Evolutionary conservation across 495 filamentous ascomycete genomes (phyloP).

Genomic region (Darksidea phi): DNA sequence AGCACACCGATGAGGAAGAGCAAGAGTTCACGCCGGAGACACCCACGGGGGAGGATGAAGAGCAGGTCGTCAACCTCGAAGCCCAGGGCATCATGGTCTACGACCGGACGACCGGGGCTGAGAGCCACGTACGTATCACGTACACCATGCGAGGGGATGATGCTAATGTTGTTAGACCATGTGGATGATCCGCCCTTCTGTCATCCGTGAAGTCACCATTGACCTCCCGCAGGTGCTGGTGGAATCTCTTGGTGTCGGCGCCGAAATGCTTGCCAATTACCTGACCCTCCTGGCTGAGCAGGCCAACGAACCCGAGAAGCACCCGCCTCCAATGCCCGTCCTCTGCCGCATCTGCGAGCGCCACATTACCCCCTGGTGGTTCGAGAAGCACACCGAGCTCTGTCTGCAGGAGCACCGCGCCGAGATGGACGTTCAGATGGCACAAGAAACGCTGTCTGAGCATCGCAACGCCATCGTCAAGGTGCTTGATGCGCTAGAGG

Average conservation of each 20-base stretch:
- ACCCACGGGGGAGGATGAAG: conserved; percentile 46
- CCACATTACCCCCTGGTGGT: conserved; percentile 99
- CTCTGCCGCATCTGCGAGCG: conserved; percentile 97
- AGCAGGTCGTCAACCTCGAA: conserved; percentile 73
- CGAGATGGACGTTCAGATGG: conserved; percentile 94
- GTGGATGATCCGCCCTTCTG: conserved; percentile 98
- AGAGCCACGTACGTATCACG: conserved; percentile 74
- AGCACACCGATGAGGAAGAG: conserved; percentile 29
- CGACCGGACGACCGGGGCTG: conserved; percentile 78
- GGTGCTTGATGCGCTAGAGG: conserved; percentile 87
- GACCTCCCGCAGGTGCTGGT: conserved; percentile 89
- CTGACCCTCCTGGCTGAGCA: conserved; percentile 85
- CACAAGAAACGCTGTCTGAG: conserved; percentile 88
- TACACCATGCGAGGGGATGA: background rate
- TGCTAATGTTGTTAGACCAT: conserved; percentile 65
- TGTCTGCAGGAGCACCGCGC: conserved; percentile 94
- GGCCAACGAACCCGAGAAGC: conserved; percentile 74
- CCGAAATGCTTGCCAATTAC: conserved; percentile 90
- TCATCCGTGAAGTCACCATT: conserved; percentile 87
- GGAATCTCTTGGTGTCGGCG: conserved; percentile 89
- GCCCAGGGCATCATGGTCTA: conserved; percentile 98
- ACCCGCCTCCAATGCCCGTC: conserved; percentile 84
- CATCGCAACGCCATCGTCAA: conserved; percentile 95
- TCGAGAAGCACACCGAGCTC: conserved; percentile 96
- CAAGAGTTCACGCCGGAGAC: conserved; percentile 37